phyloP scores from a whole-genome alignment of 495 filamentous ascomycete species.

The Lasiosphaeris hirsuta region DNA sequence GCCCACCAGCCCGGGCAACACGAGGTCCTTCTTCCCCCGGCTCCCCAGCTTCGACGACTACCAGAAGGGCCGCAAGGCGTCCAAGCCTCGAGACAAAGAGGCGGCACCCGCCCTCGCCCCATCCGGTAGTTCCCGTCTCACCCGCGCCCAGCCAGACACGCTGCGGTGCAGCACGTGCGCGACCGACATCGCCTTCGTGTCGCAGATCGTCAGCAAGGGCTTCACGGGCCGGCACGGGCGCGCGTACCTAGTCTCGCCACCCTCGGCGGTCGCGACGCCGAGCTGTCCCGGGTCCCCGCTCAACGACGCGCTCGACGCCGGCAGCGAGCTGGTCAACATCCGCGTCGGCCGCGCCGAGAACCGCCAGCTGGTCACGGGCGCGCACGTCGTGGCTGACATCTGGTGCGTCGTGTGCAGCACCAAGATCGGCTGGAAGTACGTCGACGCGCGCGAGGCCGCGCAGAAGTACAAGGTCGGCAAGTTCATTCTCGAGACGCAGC shows the following conservation, averaged over 20 bases:
- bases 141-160: slow-evolving; percentile 39
- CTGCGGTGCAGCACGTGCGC: slow-evolving; percentile 74
- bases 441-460: slow-evolving; percentile 72
- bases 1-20: slow-evolving; percentile 15
- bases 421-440: slow-evolving; percentile 90
- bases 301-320: slow-evolving; percentile 25
- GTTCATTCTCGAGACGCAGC: slow-evolving; percentile 87
- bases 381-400: slow-evolving; percentile 62
- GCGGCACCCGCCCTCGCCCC: neutral
- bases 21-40: slow-evolving; percentile 12
- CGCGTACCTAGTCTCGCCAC: slow-evolving; percentile 76
- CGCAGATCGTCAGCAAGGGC: slow-evolving; percentile 84
- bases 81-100: neutral
- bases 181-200: slow-evolving; percentile 68
- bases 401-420: slow-evolving; percentile 53
- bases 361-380: slow-evolving; percentile 74
- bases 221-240: slow-evolving; percentile 94
- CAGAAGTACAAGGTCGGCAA: slow-evolving; percentile 95
- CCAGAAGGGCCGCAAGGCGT: neutral
- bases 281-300: slow-evolving; percentile 22
- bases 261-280: slow-evolving; percentile 20
- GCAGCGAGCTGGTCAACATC: slow-evolving; percentile 42
- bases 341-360: slow-evolving; percentile 53
- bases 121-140: slow-evolving; percentile 19
- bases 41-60: slow-evolving; percentile 6